Base-by-base conservation (phyloP, 306 rosid species). In the Trichosanthes cucumerina region DNA sequence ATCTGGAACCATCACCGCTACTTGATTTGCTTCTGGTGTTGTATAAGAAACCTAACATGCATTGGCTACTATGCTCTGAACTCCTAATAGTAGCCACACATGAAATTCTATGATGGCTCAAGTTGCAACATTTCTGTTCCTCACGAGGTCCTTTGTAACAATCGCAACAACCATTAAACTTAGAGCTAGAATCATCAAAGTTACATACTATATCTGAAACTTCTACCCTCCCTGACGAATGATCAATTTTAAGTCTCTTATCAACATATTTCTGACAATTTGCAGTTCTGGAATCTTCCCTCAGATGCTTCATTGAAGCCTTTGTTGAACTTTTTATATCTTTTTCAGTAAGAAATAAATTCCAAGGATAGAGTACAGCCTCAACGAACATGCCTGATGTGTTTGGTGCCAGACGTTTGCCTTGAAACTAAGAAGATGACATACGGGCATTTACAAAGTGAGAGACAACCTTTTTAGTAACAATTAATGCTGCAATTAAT, bases 341-440 rank as follows among this genome's bases (percentile, higher is more conserved):
- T 53, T 83, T 46, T 79, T 73, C 91, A 59, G 75, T 38, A 81
- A 94, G 78, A 58, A 84, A 76, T 88, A 94, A 87, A 79, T 76
- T 76, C 89, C 88, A 91, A 75, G 93, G 86, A 80, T 86, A 80
- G 76, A 95, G 78, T 64, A 87, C 76, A 65, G 92, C 96, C 88
- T 95, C 98, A 65, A 87, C 90, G 86, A 82, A 92, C 86, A 86
- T 76, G 82, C 87, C 87, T 63, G 89, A 83, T 65, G 78, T 64
- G 71, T 81, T 73, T 60, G 88, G 84, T 24, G 80, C 79, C 63
- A 62, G 43, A 16, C 59, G 46, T 38, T 86, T 84, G 83, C 80
- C 85, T 79, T 79, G 85, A 78, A 82, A 80, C 98, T 94, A 91
- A 83, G 79, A 82, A 70, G 82, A 83, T 54, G 79, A 80, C 8